Evolutionary conservation across 495 filamentous ascomycete genomes (phyloP).

Genomic region (Pyronema omphalodes): DNA sequence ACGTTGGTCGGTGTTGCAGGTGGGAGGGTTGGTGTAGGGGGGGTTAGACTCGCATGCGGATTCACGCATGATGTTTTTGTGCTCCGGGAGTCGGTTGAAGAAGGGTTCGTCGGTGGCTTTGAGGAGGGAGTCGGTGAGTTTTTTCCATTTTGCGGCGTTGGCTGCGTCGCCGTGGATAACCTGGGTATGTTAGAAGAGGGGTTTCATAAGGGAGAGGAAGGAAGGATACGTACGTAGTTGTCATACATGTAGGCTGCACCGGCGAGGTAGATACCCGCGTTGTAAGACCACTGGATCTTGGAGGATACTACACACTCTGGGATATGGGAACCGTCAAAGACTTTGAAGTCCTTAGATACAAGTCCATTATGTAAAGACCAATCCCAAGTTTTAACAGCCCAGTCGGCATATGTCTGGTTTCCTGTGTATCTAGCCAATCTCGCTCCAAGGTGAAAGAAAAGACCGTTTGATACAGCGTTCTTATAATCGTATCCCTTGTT

Average conservation of each 20-base stretch:
- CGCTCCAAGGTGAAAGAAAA: constrained; percentile 63
- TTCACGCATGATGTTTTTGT: constrained; percentile 42
- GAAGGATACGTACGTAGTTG: constrained; percentile 17
- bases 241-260: constrained; percentile 61
- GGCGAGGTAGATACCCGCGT: constrained; percentile 42
- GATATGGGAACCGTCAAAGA: constrained; percentile 45
- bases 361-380: constrained; percentile 49
- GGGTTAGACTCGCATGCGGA: constrained; percentile 37
- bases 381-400: constrained; percentile 55
- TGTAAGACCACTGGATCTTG: constrained; percentile 45
- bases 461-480: constrained; percentile 62
- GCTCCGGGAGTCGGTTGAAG: constrained; percentile 30
- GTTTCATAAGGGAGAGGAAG: not conserved
- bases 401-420: constrained; percentile 60
- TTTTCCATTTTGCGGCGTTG: not conserved
- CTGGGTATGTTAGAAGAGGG: not conserved
- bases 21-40: constrained; percentile 14
- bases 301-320: constrained; percentile 19
- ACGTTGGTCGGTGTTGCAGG: constrained; percentile 56
- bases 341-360: constrained; percentile 39
- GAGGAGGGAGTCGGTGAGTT: constrained; percentile 30
- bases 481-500: constrained; percentile 71
- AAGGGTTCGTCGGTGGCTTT: constrained; percentile 39
- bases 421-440: constrained; percentile 57
- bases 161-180: not conserved